Conservation (phyloP, 768 basidiomycete species). For the Crepidotus variabilis region DNA sequence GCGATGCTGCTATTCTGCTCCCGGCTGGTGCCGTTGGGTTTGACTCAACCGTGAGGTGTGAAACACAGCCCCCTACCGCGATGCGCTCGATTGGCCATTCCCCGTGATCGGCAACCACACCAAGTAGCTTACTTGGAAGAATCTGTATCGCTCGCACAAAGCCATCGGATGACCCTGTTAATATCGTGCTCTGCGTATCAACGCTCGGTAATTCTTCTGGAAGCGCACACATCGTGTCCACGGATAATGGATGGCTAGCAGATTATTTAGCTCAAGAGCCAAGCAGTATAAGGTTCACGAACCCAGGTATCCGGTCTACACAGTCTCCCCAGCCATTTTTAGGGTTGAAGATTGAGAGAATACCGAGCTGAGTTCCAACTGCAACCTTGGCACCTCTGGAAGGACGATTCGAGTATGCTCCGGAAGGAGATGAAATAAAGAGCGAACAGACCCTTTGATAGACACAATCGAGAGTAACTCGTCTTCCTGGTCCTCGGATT, state of each 20-base stretch:
- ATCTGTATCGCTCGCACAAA: slow-evolving; percentile 83
- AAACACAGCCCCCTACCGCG: slow-evolving; percentile 45
- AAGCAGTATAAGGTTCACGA: slow-evolving; percentile 18
- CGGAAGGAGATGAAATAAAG: slow-evolving; percentile 3
- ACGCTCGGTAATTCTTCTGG: slow-evolving; percentile 58
- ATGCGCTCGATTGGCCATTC: slow-evolving; percentile 91
- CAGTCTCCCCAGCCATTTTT: slow-evolving; percentile 89
- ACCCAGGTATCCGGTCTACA: slow-evolving; percentile 88
- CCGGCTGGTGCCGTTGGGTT: too few species aligned
- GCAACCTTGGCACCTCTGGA: slow-evolving; percentile 73
- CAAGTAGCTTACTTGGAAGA: slow-evolving; percentile 85
- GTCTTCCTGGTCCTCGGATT: slow-evolving; percentile 96
- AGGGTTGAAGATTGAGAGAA: slow-evolving; percentile 86
- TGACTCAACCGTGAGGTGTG: slow-evolving; percentile 26
- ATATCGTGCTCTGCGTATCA: slow-evolving; percentile 63
- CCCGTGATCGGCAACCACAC: slow-evolving; percentile 88
- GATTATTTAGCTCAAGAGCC: neutral
- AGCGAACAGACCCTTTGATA: slow-evolving; percentile 66
- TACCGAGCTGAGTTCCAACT: slow-evolving; percentile 87
- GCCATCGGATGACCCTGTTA: slow-evolving; percentile 92
- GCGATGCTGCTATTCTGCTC: too few species aligned
- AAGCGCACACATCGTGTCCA: slow-evolving; percentile 80
- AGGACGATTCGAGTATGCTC: slow-evolving; percentile 10
- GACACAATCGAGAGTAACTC: slow-evolving; percentile 83
- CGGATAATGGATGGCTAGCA: slow-evolving; percentile 80